These are phyloP conservation scores for Thelonectria blattea DNA, from an alignment of 2,329 filamentous ascomycete genomes.

Conservation along the genomic window DNA sequence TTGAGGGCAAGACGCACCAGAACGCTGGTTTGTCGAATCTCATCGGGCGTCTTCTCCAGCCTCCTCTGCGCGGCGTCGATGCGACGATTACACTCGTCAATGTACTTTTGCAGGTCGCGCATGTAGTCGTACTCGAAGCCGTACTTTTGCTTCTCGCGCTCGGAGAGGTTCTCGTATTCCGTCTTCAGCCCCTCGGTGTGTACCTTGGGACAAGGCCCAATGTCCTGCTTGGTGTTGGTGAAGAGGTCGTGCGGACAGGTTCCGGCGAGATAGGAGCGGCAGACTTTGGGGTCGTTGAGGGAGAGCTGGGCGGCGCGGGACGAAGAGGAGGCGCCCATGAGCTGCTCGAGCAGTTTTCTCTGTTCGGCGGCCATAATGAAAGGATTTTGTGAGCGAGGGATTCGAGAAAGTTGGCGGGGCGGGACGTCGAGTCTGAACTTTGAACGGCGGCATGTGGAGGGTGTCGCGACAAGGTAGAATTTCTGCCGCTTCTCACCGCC, in stretches of 20 bases:
- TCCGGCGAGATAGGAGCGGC: constrained; percentile 90
- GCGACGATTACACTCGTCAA: constrained; percentile 92
- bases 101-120: constrained; percentile 94
- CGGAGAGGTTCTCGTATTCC: constrained; percentile 80
- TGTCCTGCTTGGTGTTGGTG: constrained; percentile 98
- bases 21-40: constrained; percentile 93
- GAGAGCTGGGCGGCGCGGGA: constrained; percentile 81
- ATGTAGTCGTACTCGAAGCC: constrained; percentile 98
- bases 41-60: constrained; percentile 96
- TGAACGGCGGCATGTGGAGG: constrained; percentile 36
- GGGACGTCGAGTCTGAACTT: constrained; percentile 25
- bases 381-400: not conserved
- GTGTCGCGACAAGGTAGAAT: constrained; percentile 24
- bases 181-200: constrained; percentile 88
- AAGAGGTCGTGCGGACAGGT: constrained; percentile 98
- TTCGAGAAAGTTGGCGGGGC: constrained; percentile 24
- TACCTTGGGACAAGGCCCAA: constrained; percentile 85
- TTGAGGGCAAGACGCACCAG: constrained; percentile 55
- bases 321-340: constrained; percentile 78
- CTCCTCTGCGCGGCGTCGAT: constrained; percentile 90
- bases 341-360: constrained; percentile 97
- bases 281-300: constrained; percentile 91
- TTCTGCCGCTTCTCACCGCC: constrained; percentile 39
- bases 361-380: constrained; percentile 85
- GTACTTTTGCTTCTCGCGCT: constrained; percentile 75